These are phyloP conservation scores for Aquilaria yunnanensis DNA, from an alignment of 345 rosid genomes.

Conservation along the genomic window DNA sequence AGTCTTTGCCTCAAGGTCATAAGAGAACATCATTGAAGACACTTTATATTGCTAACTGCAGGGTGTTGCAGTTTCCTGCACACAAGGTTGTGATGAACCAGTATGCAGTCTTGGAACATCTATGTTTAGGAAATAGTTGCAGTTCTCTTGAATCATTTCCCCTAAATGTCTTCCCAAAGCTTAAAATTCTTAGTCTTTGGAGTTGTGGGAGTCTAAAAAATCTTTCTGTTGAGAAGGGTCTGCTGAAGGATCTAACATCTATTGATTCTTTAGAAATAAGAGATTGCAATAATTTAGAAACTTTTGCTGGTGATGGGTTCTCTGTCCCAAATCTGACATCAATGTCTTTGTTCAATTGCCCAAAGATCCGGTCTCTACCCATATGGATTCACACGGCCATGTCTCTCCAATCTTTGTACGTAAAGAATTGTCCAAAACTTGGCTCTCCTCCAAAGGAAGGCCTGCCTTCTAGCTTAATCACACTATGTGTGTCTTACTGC, in stretches of 20 bases:
- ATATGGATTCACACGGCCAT: slow-evolving; percentile 7
- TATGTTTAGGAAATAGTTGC: slow-evolving; percentile 13
- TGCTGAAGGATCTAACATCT: background rate
- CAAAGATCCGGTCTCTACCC: slow-evolving; percentile 9
- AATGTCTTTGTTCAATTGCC: slow-evolving; percentile 3
- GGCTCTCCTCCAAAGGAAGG: slow-evolving; percentile 5
- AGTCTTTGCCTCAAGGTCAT: slow-evolving; percentile 1
- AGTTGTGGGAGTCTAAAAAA: background rate
- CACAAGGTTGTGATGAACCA: slow-evolving; percentile 1
- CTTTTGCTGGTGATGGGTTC: slow-evolving; percentile 6
- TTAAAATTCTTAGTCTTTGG: slow-evolving; percentile 8
- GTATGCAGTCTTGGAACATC: slow-evolving; percentile 3
- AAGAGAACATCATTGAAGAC: slow-evolving; percentile 5
- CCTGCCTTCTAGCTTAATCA: slow-evolving; percentile 11
- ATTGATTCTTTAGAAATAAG: background rate
- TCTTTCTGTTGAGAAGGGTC: background rate
- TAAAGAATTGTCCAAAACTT: slow-evolving; percentile 14
- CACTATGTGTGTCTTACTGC: slow-evolving; percentile 10
- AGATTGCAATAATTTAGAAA: slow-evolving; percentile 6
- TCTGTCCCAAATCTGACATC: slow-evolving; percentile 7
- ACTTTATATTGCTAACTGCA: slow-evolving; percentile 9
- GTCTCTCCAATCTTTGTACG: slow-evolving; percentile 14
- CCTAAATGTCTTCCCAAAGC: slow-evolving; percentile 5
- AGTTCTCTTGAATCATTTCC: slow-evolving; percentile 6
- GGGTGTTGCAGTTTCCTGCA: slow-evolving; percentile 1